phyloP scores from a whole-genome alignment of 1,139 yeast species.

The Komagataea norvegica region DNA sequence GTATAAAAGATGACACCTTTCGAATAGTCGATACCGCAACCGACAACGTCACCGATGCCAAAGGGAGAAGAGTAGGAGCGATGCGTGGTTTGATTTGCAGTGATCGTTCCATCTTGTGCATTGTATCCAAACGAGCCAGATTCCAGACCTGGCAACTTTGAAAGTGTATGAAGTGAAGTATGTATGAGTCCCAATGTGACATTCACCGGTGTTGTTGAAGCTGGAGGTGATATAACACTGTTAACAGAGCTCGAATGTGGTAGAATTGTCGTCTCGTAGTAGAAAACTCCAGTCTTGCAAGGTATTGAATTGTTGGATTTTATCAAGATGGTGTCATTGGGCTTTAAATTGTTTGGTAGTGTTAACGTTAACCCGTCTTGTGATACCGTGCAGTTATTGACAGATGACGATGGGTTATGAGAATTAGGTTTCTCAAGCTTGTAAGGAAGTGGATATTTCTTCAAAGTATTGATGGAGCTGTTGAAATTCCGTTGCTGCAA shows the following conservation, averaged over 20 bases:
- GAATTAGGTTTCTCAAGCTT: conserved; percentile 23
- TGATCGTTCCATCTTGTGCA: conserved; percentile 52
- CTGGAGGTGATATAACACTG: conserved; percentile 31
- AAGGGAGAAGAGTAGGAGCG: conserved; percentile 42
- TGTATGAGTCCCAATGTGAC: conserved; percentile 39
- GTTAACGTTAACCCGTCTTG: conserved; percentile 27
- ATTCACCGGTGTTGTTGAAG: conserved; percentile 15
- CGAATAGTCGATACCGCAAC: conserved; percentile 77
- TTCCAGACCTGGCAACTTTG: conserved; percentile 39
- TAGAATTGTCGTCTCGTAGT: conserved; percentile 47
- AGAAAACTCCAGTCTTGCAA: conserved; percentile 44
- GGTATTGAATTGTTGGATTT: conserved; percentile 42
- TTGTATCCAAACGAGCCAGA: conserved; percentile 52
- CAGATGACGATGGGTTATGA: conserved; percentile 15
- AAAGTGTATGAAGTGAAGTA: conserved; percentile 9
- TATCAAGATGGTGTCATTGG: conserved; percentile 33
- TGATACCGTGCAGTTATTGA: conserved; percentile 33
- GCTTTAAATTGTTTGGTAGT: conserved; percentile 25
- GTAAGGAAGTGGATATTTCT: conserved; percentile 7
- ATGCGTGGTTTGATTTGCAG: conserved; percentile 35
- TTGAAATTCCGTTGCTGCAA: neutral
- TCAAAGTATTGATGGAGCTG: neutral
- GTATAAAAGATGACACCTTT: conserved; percentile 68
- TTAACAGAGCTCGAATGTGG: conserved; percentile 33
- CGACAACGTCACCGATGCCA: conserved; percentile 62